Evolutionary conservation across 495 filamentous ascomycete species (phyloP), one percentile per base, ranked within the genome.

Genomic region (Penicillium tannophilum): DNA sequence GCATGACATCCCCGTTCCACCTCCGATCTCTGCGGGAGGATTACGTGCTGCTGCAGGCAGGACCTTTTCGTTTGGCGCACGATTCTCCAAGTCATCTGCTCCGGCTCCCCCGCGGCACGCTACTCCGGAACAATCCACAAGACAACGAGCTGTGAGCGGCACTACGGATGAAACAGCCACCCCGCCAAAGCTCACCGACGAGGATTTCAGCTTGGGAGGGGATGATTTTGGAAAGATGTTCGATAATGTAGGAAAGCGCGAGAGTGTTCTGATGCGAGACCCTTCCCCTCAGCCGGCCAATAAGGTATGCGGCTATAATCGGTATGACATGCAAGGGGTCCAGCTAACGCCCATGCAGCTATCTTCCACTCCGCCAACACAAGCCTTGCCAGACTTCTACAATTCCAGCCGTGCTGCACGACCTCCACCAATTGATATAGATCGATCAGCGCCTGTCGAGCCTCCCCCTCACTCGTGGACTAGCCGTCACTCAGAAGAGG

Each of bases 141-240:
- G 76, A 58, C 71, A 73, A 43, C 74, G 83, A 58, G 76, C 79
- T 9, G 71, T 81, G 69, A 84, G 87, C 12, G 82, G 83, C 12
- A 82, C 79, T 55, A 85, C 82, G 19, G 72, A 73, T 26, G 89
- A 84, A 64, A 91, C 89, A 4, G 81, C 88, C 12, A 90, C 86
- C 1, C 87, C 90, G 19, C 88, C 88, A 14, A 86, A 84, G 59
- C 71, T 91, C 26, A 76, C 85, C n/a, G 79, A 86, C 31, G 74
- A 80, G 7, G 76, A 84, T 62, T 79, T 90, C 43, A 76, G 79
- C 47, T 62, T 84, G 23, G 71, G 70, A 76, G 60, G 84, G 72
- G 76, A 77, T 80, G 86, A 86, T 55, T 90, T 91, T 66, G 80
- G 83, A 12, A 86, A 81, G 60, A 87, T 91, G 83, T 84, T 91